Percentiles rank a stretch among this genome's conserved stretches.
These are phyloP conservation scores for Tulasnella sp. DNA, from an alignment of 768 basidiomycete genomes.

Conservation along the genomic window DNA sequence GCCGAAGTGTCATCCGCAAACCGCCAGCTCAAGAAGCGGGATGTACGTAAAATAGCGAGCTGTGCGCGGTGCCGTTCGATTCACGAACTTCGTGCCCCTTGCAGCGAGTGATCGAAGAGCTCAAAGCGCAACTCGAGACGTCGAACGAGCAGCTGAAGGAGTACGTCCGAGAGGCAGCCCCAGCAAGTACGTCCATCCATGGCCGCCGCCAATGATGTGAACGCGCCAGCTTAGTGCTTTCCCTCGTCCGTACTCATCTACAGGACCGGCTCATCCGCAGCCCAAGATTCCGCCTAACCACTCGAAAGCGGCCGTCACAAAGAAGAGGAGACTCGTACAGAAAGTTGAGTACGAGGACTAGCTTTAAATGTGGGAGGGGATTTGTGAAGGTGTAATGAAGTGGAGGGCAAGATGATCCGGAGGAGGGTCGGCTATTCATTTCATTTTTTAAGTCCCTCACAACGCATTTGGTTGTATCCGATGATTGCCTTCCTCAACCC, in stretches of 20 bases:
- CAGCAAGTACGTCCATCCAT: conserved; percentile 1
- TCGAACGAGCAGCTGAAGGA: conserved; percentile 24
- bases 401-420: not conserved
- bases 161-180: conserved; percentile 16
- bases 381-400: not conserved
- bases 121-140: conserved; percentile 14
- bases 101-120: conserved; percentile 10
- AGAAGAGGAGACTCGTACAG: conserved; percentile 26
- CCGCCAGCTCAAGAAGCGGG: not conserved
- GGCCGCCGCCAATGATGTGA: not conserved
- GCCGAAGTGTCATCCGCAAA: conserved; percentile 8
- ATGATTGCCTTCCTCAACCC: not conserved
- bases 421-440: not conserved
- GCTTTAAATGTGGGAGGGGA: not conserved
- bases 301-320: conserved; percentile 12
- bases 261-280: conserved; percentile 10
- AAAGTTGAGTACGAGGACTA: conserved; percentile 24
- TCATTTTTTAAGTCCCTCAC: not conserved
- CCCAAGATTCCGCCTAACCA: conserved; percentile 24
- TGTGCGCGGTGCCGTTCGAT: not conserved
- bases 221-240: not conserved
- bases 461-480: not conserved
- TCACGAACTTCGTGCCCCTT: not conserved
- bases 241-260: not conserved
- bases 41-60: not conserved